Evolutionary conservation across 371 early-diverging fungal genomes (phyloP), one percentile per base, ranked within the genome.

Genomic region (Mucor plumbeus): DNA sequence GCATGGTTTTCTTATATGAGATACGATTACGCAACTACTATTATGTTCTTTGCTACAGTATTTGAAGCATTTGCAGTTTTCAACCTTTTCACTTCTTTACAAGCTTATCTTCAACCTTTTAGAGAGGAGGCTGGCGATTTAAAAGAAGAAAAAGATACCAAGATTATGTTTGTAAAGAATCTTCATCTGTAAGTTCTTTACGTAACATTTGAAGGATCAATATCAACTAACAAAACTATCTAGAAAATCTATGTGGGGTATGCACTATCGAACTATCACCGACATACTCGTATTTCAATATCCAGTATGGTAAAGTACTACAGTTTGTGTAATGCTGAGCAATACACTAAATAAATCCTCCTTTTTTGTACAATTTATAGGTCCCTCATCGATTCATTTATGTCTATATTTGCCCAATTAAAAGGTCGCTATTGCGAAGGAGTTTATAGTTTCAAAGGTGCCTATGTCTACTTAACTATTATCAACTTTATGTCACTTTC

Each of bases 31-130:
- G 63, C 77, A 1, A 84, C 84, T 2, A 78, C 78, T 9, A 84
- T 84, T 64, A 79, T 74, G 71, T 81, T 84, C 40, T 84, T 81
- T 55, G 84, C 84, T 7, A 70, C 72, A 10, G 55, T 81, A n/a
- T 79, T 84, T 64, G 84, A 81, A 70, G 70, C 81, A 1, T 81
- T 84, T 71, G 84, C 84, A 15, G 82, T 84, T 14, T 84, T 70
- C 48, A 84, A 84, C 43, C 50, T 84, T 1, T 84, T 71, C 44
- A 65, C 67, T 1, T 75, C 73, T 10, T 57, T 84, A 8, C 77
- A 84, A 64, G 73, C 84, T 0, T 84, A 84, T 63, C 73, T 84
- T n/a, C 44, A 71, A n/a, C 84, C 84, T 33, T 84, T 56, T 54
- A 70, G 82, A 54, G 66, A 75, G 0, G 71, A 80, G 53, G 70